phyloP scores from a whole-genome alignment of 169 alveolate species.

The Plasmodium billcollinsi region DNA sequence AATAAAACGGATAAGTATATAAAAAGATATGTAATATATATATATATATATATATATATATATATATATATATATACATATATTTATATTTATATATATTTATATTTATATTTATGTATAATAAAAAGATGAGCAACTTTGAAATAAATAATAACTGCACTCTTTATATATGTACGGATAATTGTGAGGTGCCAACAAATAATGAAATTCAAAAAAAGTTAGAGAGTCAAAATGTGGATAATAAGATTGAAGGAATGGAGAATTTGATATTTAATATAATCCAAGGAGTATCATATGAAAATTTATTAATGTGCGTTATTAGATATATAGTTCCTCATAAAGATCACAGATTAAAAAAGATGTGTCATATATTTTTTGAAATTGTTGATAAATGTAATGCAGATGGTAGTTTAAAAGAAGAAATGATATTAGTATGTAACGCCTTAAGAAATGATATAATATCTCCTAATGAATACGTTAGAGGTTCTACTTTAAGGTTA shows the following conservation, averaged over 20 bases:
- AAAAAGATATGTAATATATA: no score
- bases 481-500: conserved; percentile 96
- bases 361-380: conserved; percentile 96
- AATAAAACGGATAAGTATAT: no score
- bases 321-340: conserved; percentile 88
- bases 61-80: no score
- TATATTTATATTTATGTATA: no score
- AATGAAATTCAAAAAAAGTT: conserved; percentile 79
- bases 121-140: conserved; percentile 30
- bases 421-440: conserved; percentile 96
- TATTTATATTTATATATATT: no score
- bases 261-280: conserved; percentile 79
- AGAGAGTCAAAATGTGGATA: conserved; percentile 78
- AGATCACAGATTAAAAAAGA: conserved; percentile 92
- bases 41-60: no score
- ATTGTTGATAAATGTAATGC: conserved; percentile 94
- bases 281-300: conserved; percentile 83
- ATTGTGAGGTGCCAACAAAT: conserved; percentile 40
- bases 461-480: conserved; percentile 96
- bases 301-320: conserved; percentile 87
- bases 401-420: conserved; percentile 97
- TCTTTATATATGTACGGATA: conserved; percentile 70
- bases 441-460: conserved; percentile 95
- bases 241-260: conserved; percentile 84
- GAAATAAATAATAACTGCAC: conserved; percentile 71